Conservation (phyloP, 371 early-diverging fungal genomes). For the Amoeboaphelidium protococcarum region DNA sequence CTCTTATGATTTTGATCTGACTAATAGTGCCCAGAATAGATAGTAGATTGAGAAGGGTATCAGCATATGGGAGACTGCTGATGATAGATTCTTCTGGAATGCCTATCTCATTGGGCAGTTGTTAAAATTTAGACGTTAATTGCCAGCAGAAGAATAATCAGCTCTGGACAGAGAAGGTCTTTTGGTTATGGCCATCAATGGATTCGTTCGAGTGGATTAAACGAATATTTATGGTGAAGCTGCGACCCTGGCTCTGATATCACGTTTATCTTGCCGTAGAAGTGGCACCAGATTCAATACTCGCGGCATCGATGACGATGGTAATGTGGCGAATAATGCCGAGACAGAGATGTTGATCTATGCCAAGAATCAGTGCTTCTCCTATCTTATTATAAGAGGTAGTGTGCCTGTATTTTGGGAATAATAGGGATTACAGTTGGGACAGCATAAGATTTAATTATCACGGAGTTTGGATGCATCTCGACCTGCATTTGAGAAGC, state of each 20-base stretch:
- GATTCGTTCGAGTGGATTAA: constrained; percentile 27
- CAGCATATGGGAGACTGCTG: constrained; percentile 5
- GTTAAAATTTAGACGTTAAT: constrained; percentile 37
- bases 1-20: constrained; percentile 14
- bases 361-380: constrained; percentile 22
- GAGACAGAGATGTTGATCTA: constrained; percentile 59
- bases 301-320: constrained; percentile 88
- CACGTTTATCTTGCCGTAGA: constrained; percentile 70
- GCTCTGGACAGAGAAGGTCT: constrained; percentile 38
- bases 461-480: constrained; percentile 30
- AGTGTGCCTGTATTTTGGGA: constrained; percentile 84
- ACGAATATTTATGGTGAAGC: constrained; percentile 15
- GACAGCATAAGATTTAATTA: constrained; percentile 10
- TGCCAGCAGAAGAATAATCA: constrained; percentile 27
- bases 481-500: constrained; percentile 44
- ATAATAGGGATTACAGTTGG: constrained; percentile 59
- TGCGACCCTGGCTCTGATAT: constrained; percentile 43
- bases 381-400: constrained; percentile 67
- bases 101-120: constrained; percentile 42
- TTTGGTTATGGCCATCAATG: constrained; percentile 33
- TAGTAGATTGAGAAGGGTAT: background rate
- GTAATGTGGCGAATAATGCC: constrained; percentile 91
- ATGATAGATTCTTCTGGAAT: constrained; percentile 56
- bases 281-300: constrained; percentile 85
- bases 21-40: constrained; percentile 6